Base-by-base conservation (phyloP, 2,329 filamentous ascomycete genomes). In the Golovinomyces cichoracearum region DNA sequence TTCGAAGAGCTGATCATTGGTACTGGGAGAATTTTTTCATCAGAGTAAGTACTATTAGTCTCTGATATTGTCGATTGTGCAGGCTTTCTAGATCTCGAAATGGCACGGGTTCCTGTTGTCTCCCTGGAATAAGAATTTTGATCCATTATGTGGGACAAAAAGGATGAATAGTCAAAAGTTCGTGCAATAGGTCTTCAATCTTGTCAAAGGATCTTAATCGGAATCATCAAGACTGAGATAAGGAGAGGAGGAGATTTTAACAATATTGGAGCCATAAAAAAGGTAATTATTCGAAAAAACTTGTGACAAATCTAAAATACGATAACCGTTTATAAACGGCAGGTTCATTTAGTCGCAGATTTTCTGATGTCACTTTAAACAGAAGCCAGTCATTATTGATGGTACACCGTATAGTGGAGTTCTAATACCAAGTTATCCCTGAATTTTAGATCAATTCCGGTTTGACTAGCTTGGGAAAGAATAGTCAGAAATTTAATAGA, bases 41-140 rank as follows among this genome's bases (percentile, higher is more conserved):
- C 47, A 31, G 56, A 60, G 4, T 56, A 55, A 50, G 56, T 55
- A n/a, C 41, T 53, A 45, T 53, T 57, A 53, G 53, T 60, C 46
- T 63, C 62, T 47, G 63, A 63, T n/a, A 63, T 65, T 31, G 60
- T 59, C 38, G 63, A 56, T 40, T 62, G 56, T 48, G 59, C 55
- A 49, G 62, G 62, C 21, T 62, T 63, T 44, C 59, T 45, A 15
- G 42, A n/a, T 23, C 23, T 27, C 17, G 21, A 19, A 25, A 17
- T 19, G 42, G n/a, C 13, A 15, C 12, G 4, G 23, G 19, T 15
- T 33, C 13, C n/a, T 15, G 6, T 12, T 4, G 10, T 33, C 13
- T 33, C 5, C n/a, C n/a, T n/a, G 13, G 6, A 33, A n/a, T 33
- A 33, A 15, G n/a, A 12, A 33, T 5, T 7, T 4, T 33, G 7